Evolutionary conservation across 805 yeast genomes (phyloP), one percentile per base, ranked within the genome.

Genomic region (Starmerella asiatica): DNA sequence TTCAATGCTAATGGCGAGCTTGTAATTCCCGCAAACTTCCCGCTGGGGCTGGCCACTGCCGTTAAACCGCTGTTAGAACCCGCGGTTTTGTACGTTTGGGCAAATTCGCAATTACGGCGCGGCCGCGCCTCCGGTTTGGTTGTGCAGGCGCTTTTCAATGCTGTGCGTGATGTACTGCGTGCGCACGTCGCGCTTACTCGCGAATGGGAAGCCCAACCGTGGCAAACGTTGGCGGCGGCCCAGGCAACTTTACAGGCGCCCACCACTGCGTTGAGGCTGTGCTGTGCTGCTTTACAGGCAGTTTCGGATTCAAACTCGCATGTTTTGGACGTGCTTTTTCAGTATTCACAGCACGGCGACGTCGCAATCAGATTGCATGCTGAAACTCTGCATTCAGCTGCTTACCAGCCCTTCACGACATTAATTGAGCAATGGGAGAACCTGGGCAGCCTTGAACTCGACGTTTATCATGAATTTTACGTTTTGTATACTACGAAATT

Each of bases 371-470:
- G 63, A 26, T 46, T 54, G 0, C 51, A 74, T 12, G 62, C 83
- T 0, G 33, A 37, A 0, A 49, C 58, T 4, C 59, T 80, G 17
- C 70, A 75, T 39, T 38, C 55, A 3, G 63, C 64, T 23, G 63
- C 73, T 3, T 57, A 70, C 0, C 60, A 60, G 5, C 83, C 93
- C 1, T 83, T 82, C 54, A 67, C 67, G 39, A 73, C 70, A 29
- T 64, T 75, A 23, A 49, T 81, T 4, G 64, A 67, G 29, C 64
- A 65, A 32, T 88, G 96, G 96, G 54, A 84, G 2, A 56, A 72
- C 0, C 59, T 68, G 32, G 96, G 95, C 1, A 73, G 70, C 37
- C 53, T 84, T 14, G 58, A 64, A 1, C 31, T 23, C 3, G 74
- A 71, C 40, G 65, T 62, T 1, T 61, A 60, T 41, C 68, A 67